These are phyloP conservation scores for Saccharomycopsis synnaedendra DNA, from an alignment of 805 yeast species.

Conservation along the genomic window DNA sequence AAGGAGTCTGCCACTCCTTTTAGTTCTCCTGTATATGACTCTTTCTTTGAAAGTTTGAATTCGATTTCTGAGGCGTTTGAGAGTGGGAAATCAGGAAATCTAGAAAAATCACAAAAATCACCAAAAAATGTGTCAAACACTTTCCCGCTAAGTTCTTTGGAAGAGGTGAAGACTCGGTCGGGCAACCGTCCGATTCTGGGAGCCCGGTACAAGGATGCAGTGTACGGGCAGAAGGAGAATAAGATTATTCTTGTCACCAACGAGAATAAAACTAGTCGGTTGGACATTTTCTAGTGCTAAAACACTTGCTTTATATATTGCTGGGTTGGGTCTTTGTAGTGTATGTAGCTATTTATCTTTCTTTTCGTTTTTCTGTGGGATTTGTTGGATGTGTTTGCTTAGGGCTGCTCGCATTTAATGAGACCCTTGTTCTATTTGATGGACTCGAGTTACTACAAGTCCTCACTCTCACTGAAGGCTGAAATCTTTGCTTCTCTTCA, in stretches of 20 bases:
- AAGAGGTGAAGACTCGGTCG: background rate
- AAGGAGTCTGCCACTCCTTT: background rate
- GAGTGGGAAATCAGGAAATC: background rate
- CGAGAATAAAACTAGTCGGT: slow-evolving; percentile 9
- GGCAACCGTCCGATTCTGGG: slow-evolving; percentile 1
- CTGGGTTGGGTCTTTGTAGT: no score
- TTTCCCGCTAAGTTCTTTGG: background rate
- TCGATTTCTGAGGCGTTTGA: background rate
- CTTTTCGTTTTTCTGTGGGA: no score
- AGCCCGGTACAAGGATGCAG: slow-evolving; percentile 5
- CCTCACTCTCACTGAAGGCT: no score
- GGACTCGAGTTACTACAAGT: no score
- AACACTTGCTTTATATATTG: background rate
- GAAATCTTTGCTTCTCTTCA: no score
- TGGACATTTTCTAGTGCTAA: slow-evolving; percentile 6
- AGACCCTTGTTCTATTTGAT: no score
- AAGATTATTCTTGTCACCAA: slow-evolving; percentile 15
- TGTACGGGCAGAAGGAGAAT: slow-evolving; percentile 3
- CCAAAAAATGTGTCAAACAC: no score
- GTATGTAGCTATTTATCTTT: no score
- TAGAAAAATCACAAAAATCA: background rate
- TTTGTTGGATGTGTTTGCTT: no score
- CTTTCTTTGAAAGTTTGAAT: slow-evolving; percentile 10
- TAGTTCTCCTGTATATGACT: slow-evolving; percentile 3
- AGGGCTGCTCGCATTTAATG: no score